Base-by-base conservation (phyloP, 306 rosid species). In the Medicago arabica region DNA sequence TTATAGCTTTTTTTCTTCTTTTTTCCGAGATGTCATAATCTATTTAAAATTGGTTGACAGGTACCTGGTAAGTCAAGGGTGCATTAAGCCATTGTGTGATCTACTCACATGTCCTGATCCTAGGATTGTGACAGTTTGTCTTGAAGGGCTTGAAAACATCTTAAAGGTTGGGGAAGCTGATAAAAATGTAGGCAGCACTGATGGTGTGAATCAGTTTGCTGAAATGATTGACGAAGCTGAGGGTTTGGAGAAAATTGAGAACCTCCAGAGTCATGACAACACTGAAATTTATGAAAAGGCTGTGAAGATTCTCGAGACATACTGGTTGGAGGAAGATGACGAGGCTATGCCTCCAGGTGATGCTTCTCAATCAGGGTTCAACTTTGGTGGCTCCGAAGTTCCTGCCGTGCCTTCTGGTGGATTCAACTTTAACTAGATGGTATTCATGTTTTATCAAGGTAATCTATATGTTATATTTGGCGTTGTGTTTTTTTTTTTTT, bases 241-340 rank as follows among this genome's bases (percentile, higher is more conserved):
- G 82, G 98, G 98, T 19, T 80, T 93, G 75, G 98, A 93, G 79
- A 93, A 91, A 85, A 89, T 93, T 75, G 98, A 91, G 85, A 87
- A 87, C 74, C 86, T 93, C 47, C 98, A 93, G 81, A 91, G 91
- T 86, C 97, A 93, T 82, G 98, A 91, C 84, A 93, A 93, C 75
- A 75, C 91, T 2, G 98, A 93, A 86, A 93, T 93, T 79, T 93
- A 93, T 72, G 98, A 93, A 83, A 93, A 93, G 85, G 97, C 96
- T 0, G 97, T 93, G 62, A 93, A 93, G 85, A 90, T 93, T 68
- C 98, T 93, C 0, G 98, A 93, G 83, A 89, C 97, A 36, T 93
- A 89, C 71, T 93, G 98, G 98, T 83, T 93, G 82, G 98, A 93
- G 89, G 98, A 91, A 19, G 97, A 93, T 15, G 98, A 93, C 62